Conservation (phyloP, 1,284 basidiomycete species). For the Cryptococcus depauperatus region DNA sequence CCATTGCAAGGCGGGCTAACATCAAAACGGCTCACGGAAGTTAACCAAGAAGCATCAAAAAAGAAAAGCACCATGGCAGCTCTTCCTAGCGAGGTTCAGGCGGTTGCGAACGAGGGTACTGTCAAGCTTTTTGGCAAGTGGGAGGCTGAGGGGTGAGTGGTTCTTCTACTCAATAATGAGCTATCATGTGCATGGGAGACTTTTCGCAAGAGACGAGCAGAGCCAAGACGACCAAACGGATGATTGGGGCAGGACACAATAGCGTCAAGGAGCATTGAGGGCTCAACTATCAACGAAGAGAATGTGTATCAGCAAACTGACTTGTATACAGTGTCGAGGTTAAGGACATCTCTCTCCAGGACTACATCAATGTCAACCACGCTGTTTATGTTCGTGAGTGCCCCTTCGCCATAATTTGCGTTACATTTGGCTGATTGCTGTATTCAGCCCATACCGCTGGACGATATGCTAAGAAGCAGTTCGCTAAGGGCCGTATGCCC, state of each 20-base stretch:
- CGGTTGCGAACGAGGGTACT: conserved; percentile 60
- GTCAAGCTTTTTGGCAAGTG: conserved; percentile 96
- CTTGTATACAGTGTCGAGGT: conserved; percentile 71
- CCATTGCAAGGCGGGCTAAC: not conserved
- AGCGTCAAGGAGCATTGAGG: not conserved
- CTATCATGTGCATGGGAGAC: not conserved
- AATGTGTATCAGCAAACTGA: not conserved
- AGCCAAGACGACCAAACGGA: not conserved
- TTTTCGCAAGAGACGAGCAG: not conserved
- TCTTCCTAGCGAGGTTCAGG: conserved; percentile 76
- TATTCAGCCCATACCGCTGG: conserved; percentile 83
- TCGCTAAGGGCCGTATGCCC: conserved; percentile 99
- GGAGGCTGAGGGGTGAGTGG: conserved; percentile 87
- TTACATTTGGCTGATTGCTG: conserved; percentile 11
- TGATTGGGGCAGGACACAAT: not conserved
- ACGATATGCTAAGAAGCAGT: conserved; percentile 99
- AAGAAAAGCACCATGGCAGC: conserved; percentile 45
- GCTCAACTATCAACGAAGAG: too few relatives aligned
- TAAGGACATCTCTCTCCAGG: conserved; percentile 96
- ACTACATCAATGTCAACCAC: conserved; percentile 99
- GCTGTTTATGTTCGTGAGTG: conserved; percentile 74
- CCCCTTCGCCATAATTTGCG: conserved; percentile 1
- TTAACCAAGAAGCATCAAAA: conserved; percentile 8
- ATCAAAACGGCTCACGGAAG: too few relatives aligned
- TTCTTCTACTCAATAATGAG: conserved; percentile 3